Evolutionary conservation across 345 rosid species (phyloP).

Genomic region (Eutrema japonicum): DNA sequence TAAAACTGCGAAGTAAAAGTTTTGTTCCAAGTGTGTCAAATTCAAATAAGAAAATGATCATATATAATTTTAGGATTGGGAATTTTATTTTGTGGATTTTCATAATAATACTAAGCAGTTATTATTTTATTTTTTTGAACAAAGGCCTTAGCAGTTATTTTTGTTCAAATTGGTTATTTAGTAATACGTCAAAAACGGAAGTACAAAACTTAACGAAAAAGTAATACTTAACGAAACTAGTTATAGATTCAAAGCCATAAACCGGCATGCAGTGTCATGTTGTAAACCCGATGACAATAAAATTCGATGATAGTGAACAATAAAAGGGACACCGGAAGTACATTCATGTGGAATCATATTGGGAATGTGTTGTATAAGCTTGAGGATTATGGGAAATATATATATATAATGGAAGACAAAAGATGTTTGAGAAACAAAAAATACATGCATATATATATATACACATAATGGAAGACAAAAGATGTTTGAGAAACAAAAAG

Average conservation of each 20-base stretch:
- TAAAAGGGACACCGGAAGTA: not conserved
- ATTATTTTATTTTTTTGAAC: too few species aligned
- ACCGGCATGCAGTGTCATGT: too few species aligned
- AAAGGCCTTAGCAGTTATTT: not conserved
- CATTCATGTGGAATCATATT: not conserved
- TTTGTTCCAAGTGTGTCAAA: not conserved
- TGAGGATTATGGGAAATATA: too few species aligned
- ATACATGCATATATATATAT: too few species aligned
- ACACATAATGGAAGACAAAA: not conserved
- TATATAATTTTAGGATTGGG: not conserved
- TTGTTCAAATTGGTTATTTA: not conserved
- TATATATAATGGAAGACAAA: too few species aligned
- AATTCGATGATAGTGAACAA: not conserved
- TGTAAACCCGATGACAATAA: not conserved
- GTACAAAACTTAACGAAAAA: not conserved
- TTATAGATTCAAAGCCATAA: too few species aligned
- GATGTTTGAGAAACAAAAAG: constrained; percentile 6
- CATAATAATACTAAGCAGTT: not conserved
- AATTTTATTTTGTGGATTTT: not conserved
- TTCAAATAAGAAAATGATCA: not conserved
- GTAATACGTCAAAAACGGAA: too few species aligned
- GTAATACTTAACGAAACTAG: not conserved
- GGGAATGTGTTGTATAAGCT: not conserved
- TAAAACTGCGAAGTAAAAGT: not conserved
- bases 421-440: too few species aligned